A percentile compares a stretch with the other conserved stretches of the same genome.
These are phyloP conservation scores for Nakazawaea wyomingensis DNA, from an alignment of 805 yeast species.

Conservation along the genomic window DNA sequence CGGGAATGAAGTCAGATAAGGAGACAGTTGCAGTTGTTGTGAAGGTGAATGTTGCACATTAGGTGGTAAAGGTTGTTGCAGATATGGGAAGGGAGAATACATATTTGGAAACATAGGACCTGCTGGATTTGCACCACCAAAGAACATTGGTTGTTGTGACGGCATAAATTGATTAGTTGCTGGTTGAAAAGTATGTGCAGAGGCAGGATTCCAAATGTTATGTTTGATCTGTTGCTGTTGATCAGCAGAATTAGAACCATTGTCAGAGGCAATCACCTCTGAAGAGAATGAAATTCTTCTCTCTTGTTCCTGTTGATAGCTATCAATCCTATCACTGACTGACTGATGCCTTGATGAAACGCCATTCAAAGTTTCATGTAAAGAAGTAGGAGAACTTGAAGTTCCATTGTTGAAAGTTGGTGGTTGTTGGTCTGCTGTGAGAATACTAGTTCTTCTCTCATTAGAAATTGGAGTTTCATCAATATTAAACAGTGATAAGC, in stretches of 20 bases:
- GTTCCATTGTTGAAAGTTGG: conserved; percentile 16
- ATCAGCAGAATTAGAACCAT: conserved; percentile 1
- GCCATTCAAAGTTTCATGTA: conserved; percentile 28
- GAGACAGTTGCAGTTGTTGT: neutral
- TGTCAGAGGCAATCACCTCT: conserved; percentile 7
- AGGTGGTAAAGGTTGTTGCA: conserved; percentile 1
- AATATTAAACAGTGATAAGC: conserved; percentile 25
- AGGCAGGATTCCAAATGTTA: conserved; percentile 63
- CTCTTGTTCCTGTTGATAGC: conserved; percentile 28
- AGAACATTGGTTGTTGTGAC: conserved; percentile 15
- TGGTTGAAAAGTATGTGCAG: conserved; percentile 58
- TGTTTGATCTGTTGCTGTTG: conserved; percentile 13
- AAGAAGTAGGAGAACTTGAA: conserved; percentile 10
- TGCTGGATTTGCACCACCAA: conserved; percentile 6
- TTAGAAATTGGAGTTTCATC: conserved; percentile 18
- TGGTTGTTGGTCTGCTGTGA: conserved; percentile 26
- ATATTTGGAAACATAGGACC: conserved; percentile 13
- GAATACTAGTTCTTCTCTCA: conserved; percentile 51
- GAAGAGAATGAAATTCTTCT: conserved; percentile 10
- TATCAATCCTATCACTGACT: conserved; percentile 59
- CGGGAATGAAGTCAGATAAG: neutral
- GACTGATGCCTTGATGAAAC: conserved; percentile 43
- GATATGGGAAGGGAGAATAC: conserved; percentile 10
- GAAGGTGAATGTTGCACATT: neutral
- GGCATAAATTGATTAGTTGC: conserved; percentile 19